Percentiles rank a stretch among this genome's conserved stretches.
These are phyloP conservation scores for Pinus taeda DNA, from an alignment of 75 land plant genomes.

Conservation along the genomic window DNA sequence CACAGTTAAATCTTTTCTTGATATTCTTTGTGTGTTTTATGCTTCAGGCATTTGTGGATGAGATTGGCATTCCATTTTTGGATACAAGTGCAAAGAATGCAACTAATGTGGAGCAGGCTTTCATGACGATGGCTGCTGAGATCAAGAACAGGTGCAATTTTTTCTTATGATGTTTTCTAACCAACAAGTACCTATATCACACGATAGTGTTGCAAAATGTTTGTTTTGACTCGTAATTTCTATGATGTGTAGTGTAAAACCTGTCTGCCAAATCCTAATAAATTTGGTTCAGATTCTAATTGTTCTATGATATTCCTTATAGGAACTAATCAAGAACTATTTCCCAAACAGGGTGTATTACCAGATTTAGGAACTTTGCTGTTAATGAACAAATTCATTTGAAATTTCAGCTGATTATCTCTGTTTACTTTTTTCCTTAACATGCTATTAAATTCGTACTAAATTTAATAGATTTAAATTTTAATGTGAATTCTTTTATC, in stretches of 20 bases:
- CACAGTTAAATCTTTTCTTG: too few relatives aligned
- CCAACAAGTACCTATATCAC: neutral
- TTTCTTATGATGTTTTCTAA: neutral
- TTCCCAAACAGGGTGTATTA: too few relatives aligned
- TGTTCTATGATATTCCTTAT: too few relatives aligned
- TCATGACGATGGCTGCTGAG: slow-evolving; percentile 56
- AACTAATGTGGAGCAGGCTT: slow-evolving; percentile 60
- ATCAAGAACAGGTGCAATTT: slow-evolving; percentile 20
- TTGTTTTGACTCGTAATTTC: neutral
- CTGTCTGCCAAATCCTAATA: neutral
- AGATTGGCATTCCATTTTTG: slow-evolving; percentile 58
- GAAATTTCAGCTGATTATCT: neutral
- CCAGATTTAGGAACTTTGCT: neutral
- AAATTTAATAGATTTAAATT: too few relatives aligned
- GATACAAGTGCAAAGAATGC: slow-evolving; percentile 70
- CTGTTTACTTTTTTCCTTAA: neutral
- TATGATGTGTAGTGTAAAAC: neutral
- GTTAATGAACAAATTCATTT: neutral
- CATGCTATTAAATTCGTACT: too few relatives aligned
- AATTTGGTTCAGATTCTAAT: too few relatives aligned
- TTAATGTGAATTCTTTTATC: too few relatives aligned
- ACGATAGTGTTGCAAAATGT: neutral
- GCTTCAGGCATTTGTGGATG: slow-evolving; percentile 48
- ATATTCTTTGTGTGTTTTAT: too few relatives aligned
- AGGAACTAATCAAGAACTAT: too few relatives aligned